Conservation (phyloP, 2,329 filamentous ascomycete genomes). For the Colletotrichum neosansevieriae region DNA sequence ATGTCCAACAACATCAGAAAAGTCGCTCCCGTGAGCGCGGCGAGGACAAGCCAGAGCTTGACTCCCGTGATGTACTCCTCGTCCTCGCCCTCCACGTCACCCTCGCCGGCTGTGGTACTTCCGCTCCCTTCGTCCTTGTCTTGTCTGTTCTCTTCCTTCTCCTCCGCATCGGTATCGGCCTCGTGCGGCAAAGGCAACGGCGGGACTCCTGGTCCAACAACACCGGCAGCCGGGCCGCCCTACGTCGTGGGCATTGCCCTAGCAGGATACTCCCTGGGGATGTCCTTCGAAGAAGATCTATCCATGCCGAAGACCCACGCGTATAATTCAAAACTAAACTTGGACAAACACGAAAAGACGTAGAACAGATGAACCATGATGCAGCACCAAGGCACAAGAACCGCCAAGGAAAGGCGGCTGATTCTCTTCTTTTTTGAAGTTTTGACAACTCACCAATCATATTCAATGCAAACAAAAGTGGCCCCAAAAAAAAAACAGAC, state of each 20-base stretch:
- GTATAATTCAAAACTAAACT: not conserved
- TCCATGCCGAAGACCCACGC: not conserved
- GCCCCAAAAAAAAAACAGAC: too few species aligned
- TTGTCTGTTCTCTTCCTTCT: not conserved
- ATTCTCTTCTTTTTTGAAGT: too few species aligned
- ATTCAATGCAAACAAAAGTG: too few species aligned
- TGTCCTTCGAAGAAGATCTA: not conserved
- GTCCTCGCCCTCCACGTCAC: not conserved
- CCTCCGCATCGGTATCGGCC: not conserved
- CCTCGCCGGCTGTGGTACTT: not conserved
- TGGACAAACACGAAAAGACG: not conserved
- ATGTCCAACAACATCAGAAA: slow-evolving; percentile 65
- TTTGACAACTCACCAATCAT: too few species aligned
- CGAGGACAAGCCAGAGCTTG: slow-evolving; percentile 51
- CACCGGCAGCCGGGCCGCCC: not conserved
- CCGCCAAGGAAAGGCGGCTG: not conserved
- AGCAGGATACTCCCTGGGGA: not conserved
- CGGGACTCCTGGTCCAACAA: not conserved
- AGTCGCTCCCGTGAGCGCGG: slow-evolving; percentile 54
- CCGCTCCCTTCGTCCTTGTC: not conserved
- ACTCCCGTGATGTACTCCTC: slow-evolving; percentile 46
- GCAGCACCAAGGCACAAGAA: not conserved
- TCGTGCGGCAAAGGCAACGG: not conserved
- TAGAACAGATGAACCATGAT: not conserved
- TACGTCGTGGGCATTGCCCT: too few species aligned